Conservation (phyloP, 2,329 filamentous ascomycete genomes). For the Colletotrichum acutatum region DNA sequence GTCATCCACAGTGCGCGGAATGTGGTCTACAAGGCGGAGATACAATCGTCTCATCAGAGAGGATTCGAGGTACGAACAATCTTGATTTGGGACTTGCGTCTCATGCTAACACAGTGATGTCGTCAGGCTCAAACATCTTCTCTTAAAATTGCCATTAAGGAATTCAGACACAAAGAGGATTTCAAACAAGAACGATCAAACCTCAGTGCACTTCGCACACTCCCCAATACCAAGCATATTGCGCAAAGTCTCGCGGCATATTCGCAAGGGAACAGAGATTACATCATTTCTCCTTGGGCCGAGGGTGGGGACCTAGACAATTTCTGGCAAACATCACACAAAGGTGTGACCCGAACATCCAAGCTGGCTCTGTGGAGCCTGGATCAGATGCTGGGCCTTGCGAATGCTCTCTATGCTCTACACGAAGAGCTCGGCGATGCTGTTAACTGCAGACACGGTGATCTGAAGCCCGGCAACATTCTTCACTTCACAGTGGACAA, state of each 20-base stretch:
- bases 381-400: not conserved
- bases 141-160: not conserved
- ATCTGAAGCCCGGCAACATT: not conserved
- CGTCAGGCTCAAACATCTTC: not conserved
- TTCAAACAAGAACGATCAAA: not conserved
- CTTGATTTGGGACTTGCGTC: not conserved
- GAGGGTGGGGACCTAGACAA: not conserved
- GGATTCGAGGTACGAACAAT: not conserved
- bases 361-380: not conserved
- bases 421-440: not conserved
- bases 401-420: not conserved
- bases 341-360: not conserved
- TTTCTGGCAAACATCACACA: not conserved
- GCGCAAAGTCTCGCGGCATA: not conserved
- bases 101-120: too few species aligned
- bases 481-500: not conserved
- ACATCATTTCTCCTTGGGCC: not conserved
- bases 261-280: not conserved
- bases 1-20: not conserved
- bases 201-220: not conserved
- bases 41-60: not conserved
- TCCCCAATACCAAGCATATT: not conserved
- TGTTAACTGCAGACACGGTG: not conserved
- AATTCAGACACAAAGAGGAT: not conserved
- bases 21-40: not conserved